Evolutionary conservation across 129 eudicot species (phyloP).

Genomic region (Ambrosia trifida): DNA sequence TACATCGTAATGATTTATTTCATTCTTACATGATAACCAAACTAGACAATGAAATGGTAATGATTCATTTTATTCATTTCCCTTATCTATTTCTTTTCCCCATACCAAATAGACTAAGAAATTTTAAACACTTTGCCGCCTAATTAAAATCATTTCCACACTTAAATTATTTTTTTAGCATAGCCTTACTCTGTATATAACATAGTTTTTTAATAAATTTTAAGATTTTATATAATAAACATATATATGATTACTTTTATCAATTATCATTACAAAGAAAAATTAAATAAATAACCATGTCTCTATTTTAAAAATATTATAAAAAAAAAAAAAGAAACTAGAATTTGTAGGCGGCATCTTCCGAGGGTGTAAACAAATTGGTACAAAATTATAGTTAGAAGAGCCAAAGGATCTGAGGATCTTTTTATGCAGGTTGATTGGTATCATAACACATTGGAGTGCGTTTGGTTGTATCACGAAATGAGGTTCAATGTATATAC

Average conservation of each 20-base stretch:
- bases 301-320: background rate
- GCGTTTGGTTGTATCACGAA: slow-evolving; percentile 27
- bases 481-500: slow-evolving; percentile 37
- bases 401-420: slow-evolving; percentile 32
- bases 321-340: background rate
- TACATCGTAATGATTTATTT: no score
- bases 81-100: no score
- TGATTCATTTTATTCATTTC: no score
- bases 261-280: background rate
- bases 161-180: no score
- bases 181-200: no score
- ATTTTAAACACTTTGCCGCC: no score
- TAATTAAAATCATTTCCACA: no score
- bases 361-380: slow-evolving; percentile 29
- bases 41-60: no score
- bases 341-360: background rate
- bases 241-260: background rate
- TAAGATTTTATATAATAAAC: no score
- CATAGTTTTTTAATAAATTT: no score
- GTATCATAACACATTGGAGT: slow-evolving; percentile 30
- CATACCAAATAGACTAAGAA: no score
- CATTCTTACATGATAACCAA: no score
- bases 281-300: background rate
- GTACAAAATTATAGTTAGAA: slow-evolving; percentile 37
- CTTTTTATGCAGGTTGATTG: slow-evolving; percentile 29